A percentile compares a stretch with the other conserved stretches of the same genome.
Conservation (phyloP, 192 early-diverging fungal species). For the Coemansia sp. region DNA sequence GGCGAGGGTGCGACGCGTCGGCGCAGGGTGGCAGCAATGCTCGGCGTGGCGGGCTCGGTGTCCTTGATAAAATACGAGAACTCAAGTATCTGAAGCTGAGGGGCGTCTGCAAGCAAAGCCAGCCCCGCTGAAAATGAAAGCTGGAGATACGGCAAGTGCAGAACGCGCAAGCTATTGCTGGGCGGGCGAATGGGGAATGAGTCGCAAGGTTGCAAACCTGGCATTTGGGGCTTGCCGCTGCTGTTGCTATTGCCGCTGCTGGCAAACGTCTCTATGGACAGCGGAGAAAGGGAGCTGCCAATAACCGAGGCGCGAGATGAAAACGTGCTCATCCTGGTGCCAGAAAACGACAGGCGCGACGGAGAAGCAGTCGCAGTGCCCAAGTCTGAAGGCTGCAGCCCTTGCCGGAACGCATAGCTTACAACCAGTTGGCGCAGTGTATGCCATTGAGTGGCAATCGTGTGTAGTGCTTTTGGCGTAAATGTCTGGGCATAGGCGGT, state of each 20-base stretch:
- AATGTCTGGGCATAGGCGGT: slow-evolving; percentile 37
- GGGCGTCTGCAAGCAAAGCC: slow-evolving; percentile 21
- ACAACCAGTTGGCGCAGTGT: slow-evolving; percentile 38
- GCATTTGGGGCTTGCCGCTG: slow-evolving; percentile 5
- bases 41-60: slow-evolving; percentile 3
- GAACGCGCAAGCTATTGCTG: slow-evolving; percentile 22
- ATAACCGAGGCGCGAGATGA: not conserved
- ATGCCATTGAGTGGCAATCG: slow-evolving; percentile 35
- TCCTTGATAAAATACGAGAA: slow-evolving; percentile 22
- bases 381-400: not conserved
- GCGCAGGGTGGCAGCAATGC: slow-evolving; percentile 31
- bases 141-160: slow-evolving; percentile 37
- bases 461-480: slow-evolving; percentile 24
- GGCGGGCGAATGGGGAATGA: slow-evolving; percentile 22
- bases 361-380: slow-evolving; percentile 3
- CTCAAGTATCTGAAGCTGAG: slow-evolving; percentile 37
- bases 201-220: slow-evolving; percentile 18
- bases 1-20: slow-evolving; percentile 16
- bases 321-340: slow-evolving; percentile 11
- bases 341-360: slow-evolving; percentile 23
- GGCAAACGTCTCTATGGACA: not conserved
- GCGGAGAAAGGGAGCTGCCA: not conserved
- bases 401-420: slow-evolving; percentile 32
- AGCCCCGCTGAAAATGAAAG: slow-evolving; percentile 27
- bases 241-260: not conserved